Percentiles rank a stretch among this genome's conserved stretches.
Conservation (phyloP, 139 green algal species). For the Deuterostichococcus epilithicus region DNA sequence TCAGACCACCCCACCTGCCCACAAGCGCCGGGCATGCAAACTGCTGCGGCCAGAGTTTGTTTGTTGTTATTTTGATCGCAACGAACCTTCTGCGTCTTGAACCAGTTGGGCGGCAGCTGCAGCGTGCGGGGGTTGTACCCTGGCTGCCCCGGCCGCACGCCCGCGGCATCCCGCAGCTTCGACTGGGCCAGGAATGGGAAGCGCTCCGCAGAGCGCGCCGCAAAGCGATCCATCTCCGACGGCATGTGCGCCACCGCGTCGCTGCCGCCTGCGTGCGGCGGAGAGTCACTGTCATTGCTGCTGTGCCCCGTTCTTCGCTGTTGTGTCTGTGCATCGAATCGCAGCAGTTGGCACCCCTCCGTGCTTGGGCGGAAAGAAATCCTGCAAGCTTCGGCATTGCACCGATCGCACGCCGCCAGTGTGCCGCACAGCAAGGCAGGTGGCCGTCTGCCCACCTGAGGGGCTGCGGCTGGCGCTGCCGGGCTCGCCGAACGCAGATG, state of each 20-base stretch:
- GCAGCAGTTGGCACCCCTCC: no score
- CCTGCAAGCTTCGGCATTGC: no score
- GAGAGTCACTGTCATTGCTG: no score
- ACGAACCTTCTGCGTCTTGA: slow-evolving; percentile 54
- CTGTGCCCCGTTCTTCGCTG: no score
- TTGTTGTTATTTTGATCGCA: slow-evolving; percentile 1
- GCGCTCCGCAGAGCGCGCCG: slow-evolving; percentile 26
- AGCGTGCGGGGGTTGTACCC: slow-evolving; percentile 80
- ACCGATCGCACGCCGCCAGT: no score
- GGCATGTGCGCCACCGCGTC: slow-evolving; percentile 22
- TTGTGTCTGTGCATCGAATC: no score
- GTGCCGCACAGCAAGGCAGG: background rate
- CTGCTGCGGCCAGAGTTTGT: no score
- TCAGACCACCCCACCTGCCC: no score
- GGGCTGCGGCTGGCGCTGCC: background rate
- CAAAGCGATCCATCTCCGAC: slow-evolving; percentile 50
- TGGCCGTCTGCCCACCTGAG: background rate
- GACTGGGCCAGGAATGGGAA: slow-evolving; percentile 75
- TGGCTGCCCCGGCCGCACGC: slow-evolving; percentile 49
- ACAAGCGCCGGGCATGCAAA: no score
- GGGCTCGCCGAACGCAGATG: no score
- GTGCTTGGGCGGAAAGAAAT: no score
- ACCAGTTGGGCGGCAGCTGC: slow-evolving; percentile 69
- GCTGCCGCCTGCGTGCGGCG: slow-evolving; percentile 8
- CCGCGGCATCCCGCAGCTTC: slow-evolving; percentile 54